A percentile compares a stretch with the other conserved stretches of the same genome.
phyloP scores from a whole-genome alignment of 805 yeast species.

The Pichia ethanolica region DNA sequence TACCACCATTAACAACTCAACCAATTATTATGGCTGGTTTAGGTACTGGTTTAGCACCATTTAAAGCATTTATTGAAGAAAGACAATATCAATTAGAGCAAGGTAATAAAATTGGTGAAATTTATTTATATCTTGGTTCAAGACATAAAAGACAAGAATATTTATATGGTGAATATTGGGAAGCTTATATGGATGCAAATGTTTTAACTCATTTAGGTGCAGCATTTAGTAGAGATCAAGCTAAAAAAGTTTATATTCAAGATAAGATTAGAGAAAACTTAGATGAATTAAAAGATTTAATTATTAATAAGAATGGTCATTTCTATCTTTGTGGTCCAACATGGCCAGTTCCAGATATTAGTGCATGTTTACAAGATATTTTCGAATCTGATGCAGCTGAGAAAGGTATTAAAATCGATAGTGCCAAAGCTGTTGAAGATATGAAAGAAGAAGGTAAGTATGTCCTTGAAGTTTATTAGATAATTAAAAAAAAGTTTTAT shows the following conservation, averaged over 20 bases:
- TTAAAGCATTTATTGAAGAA: conserved; percentile 95
- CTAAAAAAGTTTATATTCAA: conserved; percentile 89
- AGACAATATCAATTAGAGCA: conserved; percentile 88
- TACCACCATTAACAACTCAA: conserved; percentile 79
- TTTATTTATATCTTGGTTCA: conserved; percentile 83
- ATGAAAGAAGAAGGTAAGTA: conserved; percentile 90
- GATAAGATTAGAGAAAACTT: conserved; percentile 80
- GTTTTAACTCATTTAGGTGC: conserved; percentile 92
- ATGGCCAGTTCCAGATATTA: conserved; percentile 97
- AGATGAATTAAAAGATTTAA: conserved; percentile 67
- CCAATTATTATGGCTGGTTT: conserved; percentile 96
- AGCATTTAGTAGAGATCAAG: conserved; percentile 96
- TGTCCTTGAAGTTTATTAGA: conserved; percentile 83
- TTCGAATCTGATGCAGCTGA: conserved; percentile 61
- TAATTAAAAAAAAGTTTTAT: background rate
- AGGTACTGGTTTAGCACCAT: conserved; percentile 97
- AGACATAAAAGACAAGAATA: conserved; percentile 95
- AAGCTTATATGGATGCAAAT: conserved; percentile 89
- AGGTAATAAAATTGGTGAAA: conserved; percentile 83
- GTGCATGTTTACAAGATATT: conserved; percentile 81
- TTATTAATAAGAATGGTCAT: conserved; percentile 71
- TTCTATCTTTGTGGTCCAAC: conserved; percentile 98
- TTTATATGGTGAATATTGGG: conserved; percentile 95
- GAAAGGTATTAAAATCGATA: conserved; percentile 61
- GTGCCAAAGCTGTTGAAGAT: conserved; percentile 78